Evolutionary conservation across 1,284 basidiomycete species (phyloP), one percentile per base, ranked within the genome.

Genomic region (Trametes hirsuta): DNA sequence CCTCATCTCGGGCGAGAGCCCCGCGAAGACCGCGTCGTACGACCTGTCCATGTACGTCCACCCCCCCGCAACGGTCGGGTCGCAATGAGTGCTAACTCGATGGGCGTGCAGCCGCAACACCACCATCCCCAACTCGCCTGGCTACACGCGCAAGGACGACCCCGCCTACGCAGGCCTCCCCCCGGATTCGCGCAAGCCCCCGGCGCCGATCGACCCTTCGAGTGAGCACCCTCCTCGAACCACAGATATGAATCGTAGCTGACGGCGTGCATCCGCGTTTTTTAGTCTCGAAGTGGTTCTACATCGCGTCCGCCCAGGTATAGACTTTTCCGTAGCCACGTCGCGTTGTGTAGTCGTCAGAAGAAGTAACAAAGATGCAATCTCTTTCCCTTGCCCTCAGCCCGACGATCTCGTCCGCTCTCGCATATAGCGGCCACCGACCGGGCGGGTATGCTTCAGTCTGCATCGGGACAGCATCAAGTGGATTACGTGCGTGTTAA

Each of bases 201-300:
- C 95, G 66, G 94, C 87, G 56, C 88, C 92, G 41, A 88, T 97
- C 69, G 95, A 98, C 71, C 86, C 92, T 62, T 91, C 94, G 53
- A 88, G 94, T 93, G 74, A 77, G 89, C 79, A 30, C 60, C 25
- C 49, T 40, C 25, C 4, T n/a, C n/a, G n/a, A 18, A 8, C 4
- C 21, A 15, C 2, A 3, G 6, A 39, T 30, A 9, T 30, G 6
- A 4, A n/a, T 14, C 9, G 15, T 8, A 4, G 45, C 57, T 56
- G 64, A 24, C 15, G 69, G 65, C 68, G 69, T 41, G 51, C 34
- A 6, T 45, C 18, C 15, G 8, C 25, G 4, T 22, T n/a, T 6
- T 21, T 2, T 8, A 87, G 93, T 95, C 70, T 93, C 90, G 66
- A 93, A 93, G 73, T 90, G 92, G 92, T 93, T 93, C 85, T 91